Evolutionary conservation across 805 yeast genomes (phyloP).

Genomic region (Starmera amethionina): DNA sequence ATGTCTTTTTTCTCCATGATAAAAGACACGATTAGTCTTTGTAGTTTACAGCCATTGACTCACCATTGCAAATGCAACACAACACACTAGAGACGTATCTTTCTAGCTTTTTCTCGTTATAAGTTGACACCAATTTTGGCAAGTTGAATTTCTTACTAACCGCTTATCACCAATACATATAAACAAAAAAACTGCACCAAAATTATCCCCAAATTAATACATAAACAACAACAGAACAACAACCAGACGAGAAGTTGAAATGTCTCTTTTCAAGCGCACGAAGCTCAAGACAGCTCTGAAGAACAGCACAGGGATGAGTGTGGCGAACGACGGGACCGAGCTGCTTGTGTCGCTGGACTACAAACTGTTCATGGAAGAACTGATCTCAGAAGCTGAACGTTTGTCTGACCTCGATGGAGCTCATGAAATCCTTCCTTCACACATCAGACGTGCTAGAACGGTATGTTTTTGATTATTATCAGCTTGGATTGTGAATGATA

Average conservation of each 20-base stretch:
- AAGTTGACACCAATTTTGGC: too few species aligned
- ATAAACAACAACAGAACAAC: too few species aligned
- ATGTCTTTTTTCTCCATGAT: too few species aligned
- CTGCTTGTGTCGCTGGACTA: conserved; percentile 32
- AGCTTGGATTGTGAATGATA: not conserved
- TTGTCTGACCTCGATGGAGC: conserved; percentile 31
- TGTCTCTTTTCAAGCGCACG: conserved; percentile 10
- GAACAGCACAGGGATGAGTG: conserved; percentile 11
- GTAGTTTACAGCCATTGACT: too few species aligned
- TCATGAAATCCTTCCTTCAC: conserved; percentile 31
- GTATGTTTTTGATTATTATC: conserved; percentile 2
- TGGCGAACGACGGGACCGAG: conserved; percentile 31
- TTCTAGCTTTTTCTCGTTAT: too few species aligned
- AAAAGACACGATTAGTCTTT: too few species aligned
- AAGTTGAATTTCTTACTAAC: too few species aligned
- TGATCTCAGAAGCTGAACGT: conserved; percentile 27
- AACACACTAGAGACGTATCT: too few species aligned
- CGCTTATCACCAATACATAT: too few species aligned
- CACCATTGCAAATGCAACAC: too few species aligned
- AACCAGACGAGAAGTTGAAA: not conserved
- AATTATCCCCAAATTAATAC: too few species aligned
- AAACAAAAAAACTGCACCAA: too few species aligned
- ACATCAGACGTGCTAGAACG: conserved; percentile 27
- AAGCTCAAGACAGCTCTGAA: conserved; percentile 15
- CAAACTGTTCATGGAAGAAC: conserved; percentile 31